Conservation (phyloP, 108 stramenopile genomes). For the Skeletonema marinoi region DNA sequence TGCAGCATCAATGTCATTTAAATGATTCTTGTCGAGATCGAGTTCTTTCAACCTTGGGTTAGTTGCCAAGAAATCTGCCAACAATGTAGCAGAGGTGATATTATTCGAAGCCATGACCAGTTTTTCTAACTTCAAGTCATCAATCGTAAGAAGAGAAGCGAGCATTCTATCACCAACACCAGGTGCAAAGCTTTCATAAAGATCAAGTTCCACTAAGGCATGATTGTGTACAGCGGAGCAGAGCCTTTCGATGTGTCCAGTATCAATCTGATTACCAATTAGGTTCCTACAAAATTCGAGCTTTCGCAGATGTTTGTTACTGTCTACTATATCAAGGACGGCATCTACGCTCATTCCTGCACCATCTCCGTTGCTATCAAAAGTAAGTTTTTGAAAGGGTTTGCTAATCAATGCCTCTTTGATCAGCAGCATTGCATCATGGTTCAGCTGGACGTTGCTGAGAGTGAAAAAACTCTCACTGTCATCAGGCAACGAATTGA, state of each 20-base stretch:
- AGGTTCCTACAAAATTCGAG: not conserved
- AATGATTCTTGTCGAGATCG: not conserved
- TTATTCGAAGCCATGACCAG: not conserved
- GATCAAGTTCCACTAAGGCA: not conserved
- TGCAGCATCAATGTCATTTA: not conserved
- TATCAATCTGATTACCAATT: not conserved
- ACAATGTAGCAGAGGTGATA: not conserved
- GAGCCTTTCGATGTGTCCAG: not conserved
- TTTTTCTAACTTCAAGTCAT: not conserved
- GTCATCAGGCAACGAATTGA: not conserved
- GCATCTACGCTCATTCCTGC: not conserved
- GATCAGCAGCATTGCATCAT: not conserved
- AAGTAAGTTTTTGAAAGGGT: not conserved
- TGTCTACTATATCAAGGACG: not conserved
- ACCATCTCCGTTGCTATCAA: not conserved
- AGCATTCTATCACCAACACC: not conserved
- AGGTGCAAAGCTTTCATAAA: not conserved
- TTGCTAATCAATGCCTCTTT: not conserved
- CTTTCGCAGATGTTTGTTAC: not conserved
- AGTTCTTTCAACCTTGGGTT: not conserved
- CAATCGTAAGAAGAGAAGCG: not conserved
- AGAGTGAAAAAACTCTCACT: not conserved
- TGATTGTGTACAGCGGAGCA: not conserved
- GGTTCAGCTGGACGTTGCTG: not conserved
- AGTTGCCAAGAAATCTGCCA: constrained; percentile 2